These are phyloP conservation scores for Beauveria pseudobassiana DNA, from an alignment of 2,329 filamentous ascomycete genomes.

Conservation along the genomic window DNA sequence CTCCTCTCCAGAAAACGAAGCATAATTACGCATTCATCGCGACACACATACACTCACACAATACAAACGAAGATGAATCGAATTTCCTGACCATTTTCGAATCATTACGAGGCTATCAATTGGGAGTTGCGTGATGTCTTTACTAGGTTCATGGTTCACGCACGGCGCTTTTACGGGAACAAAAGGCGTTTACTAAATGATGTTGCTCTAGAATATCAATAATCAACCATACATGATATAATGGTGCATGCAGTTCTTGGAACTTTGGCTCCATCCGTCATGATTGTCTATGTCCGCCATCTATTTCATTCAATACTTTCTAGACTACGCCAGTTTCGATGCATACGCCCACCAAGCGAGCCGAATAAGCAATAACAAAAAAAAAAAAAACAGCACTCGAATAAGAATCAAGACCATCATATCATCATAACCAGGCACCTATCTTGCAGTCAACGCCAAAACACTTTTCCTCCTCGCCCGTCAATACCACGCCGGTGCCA, in stretches of 20 bases:
- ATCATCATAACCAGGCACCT: not conserved
- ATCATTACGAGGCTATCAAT: not conserved
- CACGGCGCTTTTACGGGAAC: not conserved
- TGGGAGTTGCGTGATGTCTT: not conserved
- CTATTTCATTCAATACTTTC: not conserved
- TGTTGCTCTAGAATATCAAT: not conserved
- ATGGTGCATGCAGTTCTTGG: not conserved
- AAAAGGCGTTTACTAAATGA: not conserved
- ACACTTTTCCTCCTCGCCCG: not conserved
- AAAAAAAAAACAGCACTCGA: not conserved
- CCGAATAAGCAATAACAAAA: not conserved
- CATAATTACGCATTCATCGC: not conserved
- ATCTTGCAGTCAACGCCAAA: not conserved
- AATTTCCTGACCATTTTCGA: not conserved
- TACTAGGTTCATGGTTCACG: not conserved
- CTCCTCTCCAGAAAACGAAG: not conserved
- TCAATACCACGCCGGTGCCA: conserved; percentile 49
- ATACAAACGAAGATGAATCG: not conserved
- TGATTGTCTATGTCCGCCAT: not conserved
- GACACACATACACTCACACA: not conserved
- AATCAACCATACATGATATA: not conserved
- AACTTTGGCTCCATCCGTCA: not conserved
- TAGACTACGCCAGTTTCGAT: not conserved
- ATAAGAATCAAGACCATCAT: not conserved
- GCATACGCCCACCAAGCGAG: not conserved